Base-by-base conservation (phyloP, 2,329 filamentous ascomycete species). In the Colletotrichum cuscutae region DNA sequence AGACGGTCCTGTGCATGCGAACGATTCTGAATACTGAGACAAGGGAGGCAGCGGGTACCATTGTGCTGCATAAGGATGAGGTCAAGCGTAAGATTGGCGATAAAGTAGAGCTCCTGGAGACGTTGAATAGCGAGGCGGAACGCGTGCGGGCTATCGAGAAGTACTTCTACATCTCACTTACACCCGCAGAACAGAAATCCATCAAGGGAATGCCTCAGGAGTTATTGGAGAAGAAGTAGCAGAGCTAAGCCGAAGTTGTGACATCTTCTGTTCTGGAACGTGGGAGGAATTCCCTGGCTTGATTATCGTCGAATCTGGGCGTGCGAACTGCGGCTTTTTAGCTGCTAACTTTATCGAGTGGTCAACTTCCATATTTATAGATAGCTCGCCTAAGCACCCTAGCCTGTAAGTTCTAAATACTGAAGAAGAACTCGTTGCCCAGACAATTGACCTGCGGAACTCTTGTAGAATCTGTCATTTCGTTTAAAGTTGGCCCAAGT, bases 101-200 rank as follows among this genome's bases (percentile, higher is more conserved):
- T 6, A 76, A 83, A 68, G 77, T 81, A 19, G 82, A 86, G 75
- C 77, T 86, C 6, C 68, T 88, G n/a, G 81, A 83, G 71, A 81
- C 72, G 12, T 76, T 89, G 24, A 77, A 81, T 65, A 86, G 72
- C 2, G 89, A 91, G 77, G 79, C 81, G 12, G 82, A 89, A 59
- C 81, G 89, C 11, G 80, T 89, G 24, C 73, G 77, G 58, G 88
- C 85, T 12, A 77, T 91, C 75, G 81, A 83, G 54, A 83, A 83
- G 74, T 86, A 85, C 75, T 91, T 90, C 75, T 81, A 79, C 8
- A 84, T 91, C 60, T 77, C 81, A 46, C 78, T 91, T 37, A 83
- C 77, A 1, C 79, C 81, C 8, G 79, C 82, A 68, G 89, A 91
- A 75, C 82, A 81, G 59, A 80, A 77, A 49, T 87, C 84, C 0